Conservation (phyloP, 2,329 filamentous ascomycete genomes). For the Dactylellina parvicollis region DNA sequence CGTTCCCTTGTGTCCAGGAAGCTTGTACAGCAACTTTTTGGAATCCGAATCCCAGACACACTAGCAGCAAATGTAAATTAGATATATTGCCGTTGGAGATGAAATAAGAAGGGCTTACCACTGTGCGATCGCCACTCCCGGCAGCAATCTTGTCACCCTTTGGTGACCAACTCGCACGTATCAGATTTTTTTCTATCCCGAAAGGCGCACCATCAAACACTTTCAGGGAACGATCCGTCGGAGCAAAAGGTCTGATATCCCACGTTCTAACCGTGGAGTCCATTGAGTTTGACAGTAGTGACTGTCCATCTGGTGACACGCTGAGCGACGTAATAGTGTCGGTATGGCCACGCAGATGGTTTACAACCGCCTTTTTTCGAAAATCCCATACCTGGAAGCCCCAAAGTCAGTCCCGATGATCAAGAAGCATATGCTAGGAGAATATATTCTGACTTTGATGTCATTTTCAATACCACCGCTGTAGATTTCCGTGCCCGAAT, state of each 20-base stretch:
- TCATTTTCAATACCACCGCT: slow-evolving; percentile 96
- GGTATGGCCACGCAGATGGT: slow-evolving; percentile 86
- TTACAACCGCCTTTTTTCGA: slow-evolving; percentile 86
- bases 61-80: slow-evolving; percentile 7
- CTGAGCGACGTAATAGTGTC: slow-evolving; percentile 91
- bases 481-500: slow-evolving; percentile 95
- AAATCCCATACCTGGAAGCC: slow-evolving; percentile 80
- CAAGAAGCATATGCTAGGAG: background rate
- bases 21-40: slow-evolving; percentile 92
- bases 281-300: slow-evolving; percentile 88
- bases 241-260: slow-evolving; percentile 95
- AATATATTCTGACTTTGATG: slow-evolving; percentile 71
- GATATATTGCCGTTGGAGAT: background rate
- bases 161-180: slow-evolving; percentile 88
- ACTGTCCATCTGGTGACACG: slow-evolving; percentile 92
- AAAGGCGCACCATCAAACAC: slow-evolving; percentile 82
- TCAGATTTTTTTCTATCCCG: slow-evolving; percentile 89
- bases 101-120: slow-evolving; percentile 64
- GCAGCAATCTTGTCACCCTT: slow-evolving; percentile 87
- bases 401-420: background rate
- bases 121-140: slow-evolving; percentile 88
- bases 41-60: slow-evolving; percentile 83
- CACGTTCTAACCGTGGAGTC: slow-evolving; percentile 94
- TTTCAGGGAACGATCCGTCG: slow-evolving; percentile 71
- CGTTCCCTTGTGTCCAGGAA: slow-evolving; percentile 92